phyloP scores from a whole-genome alignment of 225 moss, liverwort and hornwort species.

The Antitrichia curtipendula region DNA sequence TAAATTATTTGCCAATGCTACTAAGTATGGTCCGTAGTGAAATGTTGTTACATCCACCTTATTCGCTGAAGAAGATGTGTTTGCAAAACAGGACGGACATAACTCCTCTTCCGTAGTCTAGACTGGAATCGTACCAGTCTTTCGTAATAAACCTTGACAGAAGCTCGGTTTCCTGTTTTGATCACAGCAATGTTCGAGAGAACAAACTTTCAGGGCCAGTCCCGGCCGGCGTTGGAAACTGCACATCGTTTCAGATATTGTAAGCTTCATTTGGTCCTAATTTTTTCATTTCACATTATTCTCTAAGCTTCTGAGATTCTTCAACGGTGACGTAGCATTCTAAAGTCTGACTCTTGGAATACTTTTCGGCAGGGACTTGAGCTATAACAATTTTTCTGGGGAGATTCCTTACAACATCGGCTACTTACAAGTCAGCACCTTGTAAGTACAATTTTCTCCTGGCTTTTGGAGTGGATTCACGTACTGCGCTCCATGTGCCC shows the following conservation, averaged over 20 bases:
- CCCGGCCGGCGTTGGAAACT: conserved; percentile 32
- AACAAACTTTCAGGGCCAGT: conserved; percentile 32
- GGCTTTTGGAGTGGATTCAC: neutral
- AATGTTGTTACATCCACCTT: neutral
- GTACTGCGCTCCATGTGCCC: neutral
- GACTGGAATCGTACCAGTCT: neutral
- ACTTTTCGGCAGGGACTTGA: conserved; percentile 19
- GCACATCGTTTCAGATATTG: conserved; percentile 37
- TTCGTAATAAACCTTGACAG: neutral
- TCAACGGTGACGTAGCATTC: neutral
- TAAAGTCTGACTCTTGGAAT: neutral
- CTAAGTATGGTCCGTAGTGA: neutral
- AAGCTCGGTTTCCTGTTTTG: neutral
- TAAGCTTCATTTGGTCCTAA: neutral
- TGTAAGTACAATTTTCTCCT: conserved; percentile 6
- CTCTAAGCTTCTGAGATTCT: neutral
- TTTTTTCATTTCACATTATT: neutral
- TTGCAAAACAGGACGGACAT: neutral
- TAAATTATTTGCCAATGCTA: neutral
- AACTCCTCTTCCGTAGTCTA: neutral
- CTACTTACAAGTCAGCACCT: conserved; percentile 39
- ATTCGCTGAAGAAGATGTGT: neutral
- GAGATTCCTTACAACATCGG: conserved; percentile 43
- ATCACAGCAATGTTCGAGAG: conserved; percentile 33
- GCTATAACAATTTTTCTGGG: conserved; percentile 27